A percentile compares a stretch with the other conserved stretches of the same genome.
Conservation (phyloP, 202 grass and related monocot genomes). For the Schoenoplectus tabernaemontani region DNA sequence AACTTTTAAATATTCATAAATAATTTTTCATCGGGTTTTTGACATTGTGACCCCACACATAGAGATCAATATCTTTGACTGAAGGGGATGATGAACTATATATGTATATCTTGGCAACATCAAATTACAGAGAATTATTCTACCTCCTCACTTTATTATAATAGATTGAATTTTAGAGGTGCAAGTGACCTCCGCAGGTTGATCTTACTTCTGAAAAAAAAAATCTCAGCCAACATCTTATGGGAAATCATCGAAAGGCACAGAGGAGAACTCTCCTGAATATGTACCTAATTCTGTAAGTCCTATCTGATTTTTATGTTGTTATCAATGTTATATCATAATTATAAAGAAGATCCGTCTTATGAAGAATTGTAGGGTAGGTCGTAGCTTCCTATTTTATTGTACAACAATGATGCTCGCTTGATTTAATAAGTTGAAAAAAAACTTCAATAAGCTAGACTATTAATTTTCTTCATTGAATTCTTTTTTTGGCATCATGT, state of each 20-base stretch:
- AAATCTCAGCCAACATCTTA: slow-evolving; percentile 32
- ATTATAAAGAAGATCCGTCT: background rate
- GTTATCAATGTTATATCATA: background rate
- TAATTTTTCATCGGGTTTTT: no score
- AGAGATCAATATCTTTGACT: no score
- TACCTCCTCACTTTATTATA: no score
- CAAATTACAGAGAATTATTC: no score
- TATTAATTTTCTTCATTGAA: background rate
- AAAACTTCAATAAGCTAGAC: background rate
- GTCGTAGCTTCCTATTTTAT: background rate
- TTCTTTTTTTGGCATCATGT: background rate
- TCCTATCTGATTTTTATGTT: slow-evolving; percentile 22
- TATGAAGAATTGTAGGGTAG: background rate
- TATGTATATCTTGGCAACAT: no score
- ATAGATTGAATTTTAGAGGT: no score
- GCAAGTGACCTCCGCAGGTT: slow-evolving; percentile 66
- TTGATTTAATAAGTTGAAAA: background rate
- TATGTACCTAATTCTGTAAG: slow-evolving; percentile 97
- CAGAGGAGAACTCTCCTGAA: slow-evolving; percentile 58
- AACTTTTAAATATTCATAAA: no score
- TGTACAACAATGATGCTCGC: background rate
- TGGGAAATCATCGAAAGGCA: slow-evolving; percentile 43
- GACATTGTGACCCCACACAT: no score
- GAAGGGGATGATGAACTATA: no score
- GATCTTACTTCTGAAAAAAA: slow-evolving; percentile 60